Evolutionary conservation across 441 rosid species (phyloP).

Genomic region (Populus hybrid): DNA sequence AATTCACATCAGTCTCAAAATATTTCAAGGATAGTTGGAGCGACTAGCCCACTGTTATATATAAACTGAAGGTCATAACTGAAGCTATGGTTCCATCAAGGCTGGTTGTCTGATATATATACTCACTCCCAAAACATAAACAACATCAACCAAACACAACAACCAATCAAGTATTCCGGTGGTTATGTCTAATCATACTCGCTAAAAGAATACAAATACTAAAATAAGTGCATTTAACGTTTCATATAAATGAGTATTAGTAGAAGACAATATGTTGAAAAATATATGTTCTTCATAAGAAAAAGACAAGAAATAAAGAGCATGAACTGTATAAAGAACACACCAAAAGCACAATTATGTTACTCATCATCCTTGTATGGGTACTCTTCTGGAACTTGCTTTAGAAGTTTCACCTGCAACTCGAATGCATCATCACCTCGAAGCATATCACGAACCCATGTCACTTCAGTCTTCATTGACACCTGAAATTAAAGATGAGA

Average conservation of each 20-base stretch:
- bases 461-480: constrained; percentile 94
- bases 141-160: background rate
- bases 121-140: background rate
- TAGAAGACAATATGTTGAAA: background rate
- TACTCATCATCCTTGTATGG: constrained; percentile 97
- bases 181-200: background rate
- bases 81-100: background rate
- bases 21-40: too few relatives aligned
- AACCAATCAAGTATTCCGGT: background rate
- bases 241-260: background rate
- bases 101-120: background rate
- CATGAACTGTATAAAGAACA: background rate
- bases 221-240: background rate
- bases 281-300: background rate
- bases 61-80: background rate
- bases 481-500: constrained; percentile 40
- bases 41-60: too few relatives aligned
- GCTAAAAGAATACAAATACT: background rate
- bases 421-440: constrained; percentile 87
- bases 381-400: constrained; percentile 84
- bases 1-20: too few relatives aligned
- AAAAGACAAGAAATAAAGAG: background rate
- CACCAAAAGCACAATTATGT: constrained; percentile 4
- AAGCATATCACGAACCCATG: constrained; percentile 81
- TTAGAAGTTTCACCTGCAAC: constrained; percentile 79